Evolutionary conservation across 2,329 filamentous ascomycete genomes (phyloP), one percentile per base, ranked within the genome.

Genomic region (Graphiopsis chlorocephala): DNA sequence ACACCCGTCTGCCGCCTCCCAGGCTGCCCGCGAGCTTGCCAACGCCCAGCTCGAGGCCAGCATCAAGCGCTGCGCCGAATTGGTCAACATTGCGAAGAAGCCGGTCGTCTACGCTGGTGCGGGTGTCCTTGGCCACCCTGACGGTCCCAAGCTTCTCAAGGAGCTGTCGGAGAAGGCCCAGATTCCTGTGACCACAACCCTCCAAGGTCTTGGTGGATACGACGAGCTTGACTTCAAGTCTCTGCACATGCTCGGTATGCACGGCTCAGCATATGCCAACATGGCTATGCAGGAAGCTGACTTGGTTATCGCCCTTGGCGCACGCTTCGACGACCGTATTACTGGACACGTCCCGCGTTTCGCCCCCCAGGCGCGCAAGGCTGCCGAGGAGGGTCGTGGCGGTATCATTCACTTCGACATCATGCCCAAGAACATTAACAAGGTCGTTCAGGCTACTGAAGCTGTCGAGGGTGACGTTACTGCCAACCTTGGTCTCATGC

Each of bases 341-440:
- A 97, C 93, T 14, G 82, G 86, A 29, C 90, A 85, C 76, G 84
- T 97, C 61, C 79, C 87, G 72, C 96, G 94, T 77, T 99, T 98
- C 70, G 95, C 93, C 0, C 95, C 95, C 3, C 87, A 86, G 61
- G 95, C 95, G 52, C 95, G 91, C 80, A 86, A 88, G 15, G 95
- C 95, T 0, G 94, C 92, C 4, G 83, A 86, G 12, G 91, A 97
- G 81, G 88, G 88, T 62, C 90, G 93, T 68, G 95, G 95, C 72
- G 95, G 95, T 74, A 98, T 99, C 73, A 86, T 98, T 17, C 94
- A 99, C 79, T 98, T 98, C 74, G 94, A 98, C 77, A 94, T 99
- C 73, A 90, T 98, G 90, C 94, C 95, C 72, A 99, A 99, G 88
- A 98, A 99, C 83, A 98, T 98, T 82, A 98, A 98, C 88, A 99